A percentile compares a stretch with the other conserved stretches of the same genome.
Evolutionary conservation across 2,329 filamentous ascomycete species (phyloP).

Genomic region (Claviceps citrina): DNA sequence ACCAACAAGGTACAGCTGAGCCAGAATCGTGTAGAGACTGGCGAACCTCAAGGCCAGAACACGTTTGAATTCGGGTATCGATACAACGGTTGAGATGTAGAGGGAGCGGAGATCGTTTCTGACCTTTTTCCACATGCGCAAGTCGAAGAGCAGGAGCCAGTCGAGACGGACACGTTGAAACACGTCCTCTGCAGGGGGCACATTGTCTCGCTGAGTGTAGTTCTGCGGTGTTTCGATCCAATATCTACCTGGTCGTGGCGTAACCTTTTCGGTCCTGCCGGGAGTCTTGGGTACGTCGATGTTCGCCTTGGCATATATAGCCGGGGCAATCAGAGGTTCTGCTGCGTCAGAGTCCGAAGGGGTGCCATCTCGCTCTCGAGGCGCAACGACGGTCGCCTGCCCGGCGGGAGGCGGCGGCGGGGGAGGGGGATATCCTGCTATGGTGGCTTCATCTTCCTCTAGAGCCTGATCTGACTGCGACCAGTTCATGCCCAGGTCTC

Average conservation of each 20-base stretch:
- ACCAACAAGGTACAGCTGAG: slow-evolving; percentile 88
- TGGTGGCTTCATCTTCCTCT: slow-evolving; percentile 62
- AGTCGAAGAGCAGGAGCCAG: slow-evolving; percentile 85
- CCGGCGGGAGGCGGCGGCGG: slow-evolving; percentile 52
- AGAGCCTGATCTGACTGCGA: slow-evolving; percentile 47
- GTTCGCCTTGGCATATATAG: slow-evolving; percentile 47
- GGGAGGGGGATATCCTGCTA: slow-evolving; percentile 55
- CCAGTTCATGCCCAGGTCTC: slow-evolving; percentile 36
- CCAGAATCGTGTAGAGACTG: slow-evolving; percentile 81
- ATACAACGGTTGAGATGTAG: slow-evolving; percentile 92
- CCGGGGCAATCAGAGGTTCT: slow-evolving; percentile 48
- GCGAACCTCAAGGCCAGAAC: slow-evolving; percentile 87
- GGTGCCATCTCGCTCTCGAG: slow-evolving; percentile 45
- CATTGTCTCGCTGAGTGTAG: slow-evolving; percentile 46
- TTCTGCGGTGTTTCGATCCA: slow-evolving; percentile 71
- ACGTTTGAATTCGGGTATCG: slow-evolving; percentile 90
- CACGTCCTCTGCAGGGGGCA: slow-evolving; percentile 68
- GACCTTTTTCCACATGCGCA: slow-evolving; percentile 92
- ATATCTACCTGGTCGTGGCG: slow-evolving; percentile 57
- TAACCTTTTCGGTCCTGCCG: slow-evolving; percentile 30
- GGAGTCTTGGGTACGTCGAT: slow-evolving; percentile 74
- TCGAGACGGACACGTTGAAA: slow-evolving; percentile 81
- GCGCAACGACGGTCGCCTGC: slow-evolving; percentile 28
- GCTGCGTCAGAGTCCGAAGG: slow-evolving; percentile 57
- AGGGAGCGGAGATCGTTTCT: slow-evolving; percentile 80